These are phyloP conservation scores for Xylariales sp. DNA, from an alignment of 2,329 filamentous ascomycete genomes.

Conservation along the genomic window DNA sequence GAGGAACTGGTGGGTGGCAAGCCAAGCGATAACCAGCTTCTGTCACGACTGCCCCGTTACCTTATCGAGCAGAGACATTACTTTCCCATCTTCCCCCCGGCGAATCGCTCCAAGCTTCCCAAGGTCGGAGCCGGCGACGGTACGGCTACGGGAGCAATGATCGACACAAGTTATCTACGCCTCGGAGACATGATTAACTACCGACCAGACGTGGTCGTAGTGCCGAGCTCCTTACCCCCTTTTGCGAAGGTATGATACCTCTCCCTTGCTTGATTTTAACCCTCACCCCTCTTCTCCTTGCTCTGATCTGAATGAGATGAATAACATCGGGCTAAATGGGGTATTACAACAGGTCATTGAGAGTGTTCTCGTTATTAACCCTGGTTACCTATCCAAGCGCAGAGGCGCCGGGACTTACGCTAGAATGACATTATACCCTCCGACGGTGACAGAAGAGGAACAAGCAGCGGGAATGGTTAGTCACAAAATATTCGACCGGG, in stretches of 20 bases:
- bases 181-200: slow-evolving; percentile 88
- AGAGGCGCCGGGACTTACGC: slow-evolving; percentile 83
- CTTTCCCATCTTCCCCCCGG: slow-evolving; percentile 82
- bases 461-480: slow-evolving; percentile 54
- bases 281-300: no score
- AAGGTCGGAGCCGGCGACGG: slow-evolving; percentile 58
- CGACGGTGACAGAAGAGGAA: slow-evolving; percentile 54
- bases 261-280: slow-evolving; percentile 1
- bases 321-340: no score
- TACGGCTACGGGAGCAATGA: slow-evolving; percentile 65
- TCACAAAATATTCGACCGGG: slow-evolving; percentile 76
- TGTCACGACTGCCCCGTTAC: slow-evolving; percentile 70
- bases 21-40: slow-evolving; percentile 52
- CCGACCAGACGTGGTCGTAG: slow-evolving; percentile 76
- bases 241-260: slow-evolving; percentile 72
- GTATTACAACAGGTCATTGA: slow-evolving; percentile 94
- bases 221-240: slow-evolving; percentile 77
- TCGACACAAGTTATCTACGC: slow-evolving; percentile 82
- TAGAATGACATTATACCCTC: slow-evolving; percentile 69
- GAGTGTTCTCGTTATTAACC: slow-evolving; percentile 85
- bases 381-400: slow-evolving; percentile 80
- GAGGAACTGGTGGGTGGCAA: slow-evolving; percentile 64
- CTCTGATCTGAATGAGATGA: no score
- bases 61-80: slow-evolving; percentile 89
- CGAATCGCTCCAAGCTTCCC: slow-evolving; percentile 62